Conservation (phyloP, 306 rosid species). For the Chamaecrista fasciculata region DNA sequence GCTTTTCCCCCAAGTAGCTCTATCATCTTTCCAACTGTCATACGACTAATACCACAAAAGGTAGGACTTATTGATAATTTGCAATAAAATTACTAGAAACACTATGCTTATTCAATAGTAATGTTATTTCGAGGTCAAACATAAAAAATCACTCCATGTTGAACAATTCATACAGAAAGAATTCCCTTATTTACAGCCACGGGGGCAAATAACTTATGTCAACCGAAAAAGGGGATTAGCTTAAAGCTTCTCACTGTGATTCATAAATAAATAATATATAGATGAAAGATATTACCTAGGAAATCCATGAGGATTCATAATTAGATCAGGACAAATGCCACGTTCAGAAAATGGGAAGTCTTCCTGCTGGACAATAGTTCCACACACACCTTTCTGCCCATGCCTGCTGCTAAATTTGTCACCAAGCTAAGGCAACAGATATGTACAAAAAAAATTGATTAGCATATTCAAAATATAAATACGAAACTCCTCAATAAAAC, state of each 20-base stretch:
- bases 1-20: conserved; percentile 98
- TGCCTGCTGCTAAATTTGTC: conserved; percentile 99
- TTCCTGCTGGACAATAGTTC: conserved; percentile 92
- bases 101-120: background rate
- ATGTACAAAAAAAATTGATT: conserved; percentile 27
- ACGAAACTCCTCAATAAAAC: conserved; percentile 11
- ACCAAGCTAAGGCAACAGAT: conserved; percentile 58
- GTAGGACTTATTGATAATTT: conserved; percentile 1
- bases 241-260: background rate
- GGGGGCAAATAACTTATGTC: background rate
- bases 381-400: conserved; percentile 98
- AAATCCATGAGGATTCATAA: conserved; percentile 99
- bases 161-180: background rate
- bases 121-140: background rate
- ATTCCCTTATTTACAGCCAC: too few relatives aligned
- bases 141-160: background rate
- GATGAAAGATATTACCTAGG: conserved; percentile 60
- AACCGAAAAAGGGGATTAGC: background rate
- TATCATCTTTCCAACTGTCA: conserved; percentile 99
- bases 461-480: conserved; percentile 9
- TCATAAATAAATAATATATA: background rate
- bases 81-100: background rate
- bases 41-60: conserved; percentile 62
- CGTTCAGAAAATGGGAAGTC: conserved; percentile 96
- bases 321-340: conserved; percentile 96